Base-by-base conservation (phyloP, 495 filamentous ascomycete species). In the Aspergillus panamensis region DNA sequence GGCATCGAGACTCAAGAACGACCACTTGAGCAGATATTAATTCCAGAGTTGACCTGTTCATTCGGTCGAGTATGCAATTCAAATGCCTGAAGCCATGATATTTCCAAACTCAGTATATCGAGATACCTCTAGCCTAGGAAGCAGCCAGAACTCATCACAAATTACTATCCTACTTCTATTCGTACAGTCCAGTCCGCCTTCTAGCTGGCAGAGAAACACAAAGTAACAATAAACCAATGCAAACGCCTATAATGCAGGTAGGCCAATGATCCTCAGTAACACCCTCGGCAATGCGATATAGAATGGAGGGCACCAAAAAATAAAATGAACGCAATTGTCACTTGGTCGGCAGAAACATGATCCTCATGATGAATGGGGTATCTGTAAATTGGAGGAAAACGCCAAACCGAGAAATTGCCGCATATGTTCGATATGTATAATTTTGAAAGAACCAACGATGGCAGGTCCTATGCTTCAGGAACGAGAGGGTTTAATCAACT, bases 221-320 rank as follows among this genome's bases (percentile, higher is more conserved):
- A 39, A 39, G 19, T 45, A 17, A 45, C n/a, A 10, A 21, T 20
- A 20, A 45, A 21, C n/a, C 19, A 45, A 58, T 58, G 52, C 52
- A 48, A 32, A 51, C 17, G 50, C 55, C 55, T 39, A 45, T 51
- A 12, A 58, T 45, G 48, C 48, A 42, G 37, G 16, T 39, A 14
- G 37, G 35, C 35, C 35, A 39, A 12, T 13, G 19, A 44, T 45
- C 31, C n/a, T 29, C 47, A 49, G 32, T 20, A 58, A 58, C 56
- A 48, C 56, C 56, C 25, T 52, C 40, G 43, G 53, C 43, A 47
- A 58, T 58, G 56, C 56, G 45, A 52, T 17, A 13, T 52, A 14
- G 21, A 19, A 40, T 1, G 37, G 37, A 13, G 7, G 37, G n/a
- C 8, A 14, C 35, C 35, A 45, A 45, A 19, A 45, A 31, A 30